Base-by-base conservation (phyloP, 1,284 basidiomycete genomes). In the Rugosomyces carneus region DNA sequence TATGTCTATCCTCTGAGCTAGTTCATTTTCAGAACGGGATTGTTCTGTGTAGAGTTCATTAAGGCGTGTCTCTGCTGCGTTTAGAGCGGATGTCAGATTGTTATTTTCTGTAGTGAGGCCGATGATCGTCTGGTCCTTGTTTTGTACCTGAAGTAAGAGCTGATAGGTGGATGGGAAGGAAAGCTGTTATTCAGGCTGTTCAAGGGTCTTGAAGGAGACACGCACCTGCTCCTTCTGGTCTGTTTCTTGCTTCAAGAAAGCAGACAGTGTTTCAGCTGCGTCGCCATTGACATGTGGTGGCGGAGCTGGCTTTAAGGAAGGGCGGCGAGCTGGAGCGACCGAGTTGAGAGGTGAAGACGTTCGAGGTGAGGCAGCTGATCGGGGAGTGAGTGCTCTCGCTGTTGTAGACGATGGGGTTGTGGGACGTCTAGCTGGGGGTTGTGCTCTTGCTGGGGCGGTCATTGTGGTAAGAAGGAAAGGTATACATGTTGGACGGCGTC, bases 11-110 rank as follows among this genome's bases (percentile, higher is more conserved):
- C 85, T 80, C 31, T 85, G 78, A 27, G 79, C 78, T 62, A 89
- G 69, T 54, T 90, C 87, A 51, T 80, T 73, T 61, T 90, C 87
- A 65, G 79, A 80, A 50, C 87, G 78, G 49, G 73, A 72, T 62
- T 90, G 88, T 55, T 90, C 88, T 11, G 81, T 70, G 59, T 89
- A 89, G 40, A 89, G 71, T 57, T 90, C 87, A 51, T 78, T 73
- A 42, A 90, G 68, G 13, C 84, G 76, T 18, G 72, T 66, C 59
- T 90, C 87, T 19, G 84, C 81, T 21, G 73, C 62, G 58, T 78
- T 72, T 23, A 90, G 68, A 18, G 83, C 70, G 16, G 81, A 80
- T 18, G 71, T 68, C 37, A 89, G 65, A 52, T 68, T 75, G 55
- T 69, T 70, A 64, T 84, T 87, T 57, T 89, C 85, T 39, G 68